Evolutionary conservation across 225 moss, liverwort and hornwort genomes (phyloP).

Genomic region (Sphagnum tenellum): DNA sequence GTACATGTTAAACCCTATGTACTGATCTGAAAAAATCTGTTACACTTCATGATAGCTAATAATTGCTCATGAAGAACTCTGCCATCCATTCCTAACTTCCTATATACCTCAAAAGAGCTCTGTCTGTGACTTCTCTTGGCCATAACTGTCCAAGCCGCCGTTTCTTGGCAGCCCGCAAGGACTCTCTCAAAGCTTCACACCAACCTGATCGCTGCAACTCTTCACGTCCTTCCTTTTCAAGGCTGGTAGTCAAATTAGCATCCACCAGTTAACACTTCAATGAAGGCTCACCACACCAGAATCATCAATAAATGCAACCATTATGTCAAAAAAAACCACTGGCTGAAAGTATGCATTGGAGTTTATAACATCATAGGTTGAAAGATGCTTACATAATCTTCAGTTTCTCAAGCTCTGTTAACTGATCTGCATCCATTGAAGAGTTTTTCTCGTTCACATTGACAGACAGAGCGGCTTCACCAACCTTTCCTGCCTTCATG

Average conservation of each 20-base stretch:
- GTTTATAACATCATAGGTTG: too few relatives aligned
- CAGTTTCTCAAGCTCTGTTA: constrained; percentile 47
- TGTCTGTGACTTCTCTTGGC: constrained; percentile 39
- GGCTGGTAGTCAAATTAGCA: constrained; percentile 22
- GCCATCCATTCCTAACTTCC: not conserved
- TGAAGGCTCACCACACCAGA: too few relatives aligned
- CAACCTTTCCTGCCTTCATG: constrained; percentile 26
- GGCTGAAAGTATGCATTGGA: too few relatives aligned
- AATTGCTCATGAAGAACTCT: too few relatives aligned
- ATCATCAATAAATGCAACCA: too few relatives aligned
- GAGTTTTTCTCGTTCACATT: constrained; percentile 44
- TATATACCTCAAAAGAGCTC: constrained; percentile 42
- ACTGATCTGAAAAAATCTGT: too few relatives aligned
- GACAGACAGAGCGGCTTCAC: constrained; percentile 17
- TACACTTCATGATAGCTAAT: too few relatives aligned
- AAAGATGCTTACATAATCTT: constrained; percentile 32
- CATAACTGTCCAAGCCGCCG: constrained; percentile 42
- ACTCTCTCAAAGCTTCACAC: constrained; percentile 62
- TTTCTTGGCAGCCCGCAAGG: constrained; percentile 59
- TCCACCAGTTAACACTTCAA: not conserved
- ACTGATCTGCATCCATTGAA: constrained; percentile 30
- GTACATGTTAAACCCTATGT: not conserved
- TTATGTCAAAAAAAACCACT: too few relatives aligned
- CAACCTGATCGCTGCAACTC: constrained; percentile 57
- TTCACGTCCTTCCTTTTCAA: constrained; percentile 55